A percentile compares a stretch with the other conserved stretches of the same genome.
Evolutionary conservation across 2,329 filamentous ascomycete species (phyloP).

Genomic region (Pyrenophora graminea): DNA sequence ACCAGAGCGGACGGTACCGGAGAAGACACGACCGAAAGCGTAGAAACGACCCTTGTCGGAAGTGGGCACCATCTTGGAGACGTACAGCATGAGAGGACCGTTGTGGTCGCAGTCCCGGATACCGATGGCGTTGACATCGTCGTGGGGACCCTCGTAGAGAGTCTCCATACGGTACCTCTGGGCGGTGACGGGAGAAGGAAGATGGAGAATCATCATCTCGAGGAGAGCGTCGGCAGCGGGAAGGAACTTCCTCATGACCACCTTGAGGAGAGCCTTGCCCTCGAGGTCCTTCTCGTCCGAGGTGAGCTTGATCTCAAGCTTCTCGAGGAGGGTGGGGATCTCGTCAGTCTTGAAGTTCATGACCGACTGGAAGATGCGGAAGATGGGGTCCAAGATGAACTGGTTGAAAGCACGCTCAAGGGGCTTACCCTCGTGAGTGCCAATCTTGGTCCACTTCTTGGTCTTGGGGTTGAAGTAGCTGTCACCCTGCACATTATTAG

Average conservation of each 20-base stretch:
- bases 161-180: conserved; percentile 98
- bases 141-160: conserved; percentile 94
- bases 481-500: conserved; percentile 66
- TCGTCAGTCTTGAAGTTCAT: conserved; percentile 99
- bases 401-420: conserved; percentile 99
- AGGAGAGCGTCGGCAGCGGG: conserved; percentile 96
- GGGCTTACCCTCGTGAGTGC: conserved; percentile 79
- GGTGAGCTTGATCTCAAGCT: conserved; percentile 92
- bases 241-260: conserved; percentile 98
- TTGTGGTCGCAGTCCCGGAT: conserved; percentile 99
- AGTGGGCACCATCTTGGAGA: conserved; percentile 99
- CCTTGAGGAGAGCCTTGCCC: conserved; percentile 97
- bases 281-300: conserved; percentile 88
- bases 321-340: conserved; percentile 78
- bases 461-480: conserved; percentile 99
- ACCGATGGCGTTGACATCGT: conserved; percentile 91
- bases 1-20: conserved; percentile 96
- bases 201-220: conserved; percentile 99
- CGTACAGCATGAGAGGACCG: conserved; percentile 99
- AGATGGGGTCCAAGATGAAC: conserved; percentile 99
- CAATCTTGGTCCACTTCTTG: conserved; percentile 99
- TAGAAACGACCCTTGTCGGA: conserved; percentile 99
- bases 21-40: conserved; percentile 99
- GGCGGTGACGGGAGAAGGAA: conserved; percentile 92
- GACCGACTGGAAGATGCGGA: conserved; percentile 95